Evolutionary conservation across 306 rosid genomes (phyloP).

Genomic region (Casuarina equisetifolia): DNA sequence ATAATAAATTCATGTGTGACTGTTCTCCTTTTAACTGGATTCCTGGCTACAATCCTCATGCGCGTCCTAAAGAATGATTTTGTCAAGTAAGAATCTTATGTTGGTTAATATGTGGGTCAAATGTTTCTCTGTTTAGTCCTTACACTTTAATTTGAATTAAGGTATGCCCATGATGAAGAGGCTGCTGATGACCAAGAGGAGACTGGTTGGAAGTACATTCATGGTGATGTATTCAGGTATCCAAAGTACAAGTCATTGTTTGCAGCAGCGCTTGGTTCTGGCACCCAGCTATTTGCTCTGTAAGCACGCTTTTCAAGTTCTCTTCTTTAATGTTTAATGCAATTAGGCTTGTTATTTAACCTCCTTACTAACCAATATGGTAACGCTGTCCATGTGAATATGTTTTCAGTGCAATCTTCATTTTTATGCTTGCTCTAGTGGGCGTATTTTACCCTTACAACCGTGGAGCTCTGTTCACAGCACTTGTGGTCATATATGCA

Average conservation of each 20-base stretch:
- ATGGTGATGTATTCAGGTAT: slow-evolving; percentile 59
- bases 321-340: neutral
- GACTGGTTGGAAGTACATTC: slow-evolving; percentile 65
- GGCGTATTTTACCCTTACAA: slow-evolving; percentile 57
- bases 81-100: slow-evolving; percentile 39
- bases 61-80: slow-evolving; percentile 51
- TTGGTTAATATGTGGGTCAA: slow-evolving; percentile 12
- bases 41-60: slow-evolving; percentile 53
- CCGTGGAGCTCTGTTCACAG: slow-evolving; percentile 53
- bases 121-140: neutral
- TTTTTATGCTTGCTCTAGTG: slow-evolving; percentile 51
- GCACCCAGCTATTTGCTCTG: slow-evolving; percentile 60
- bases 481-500: slow-evolving; percentile 46
- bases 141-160: slow-evolving; percentile 17
- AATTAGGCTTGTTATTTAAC: neutral
- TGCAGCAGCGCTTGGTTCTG: slow-evolving; percentile 65
- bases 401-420: slow-evolving; percentile 46
- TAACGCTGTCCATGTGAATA: slow-evolving; percentile 18
- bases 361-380: slow-evolving; percentile 17
- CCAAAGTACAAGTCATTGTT: slow-evolving; percentile 50
- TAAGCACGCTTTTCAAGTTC: slow-evolving; percentile 30
- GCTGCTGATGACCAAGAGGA: slow-evolving; percentile 57
- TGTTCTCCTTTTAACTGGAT: slow-evolving; percentile 48
- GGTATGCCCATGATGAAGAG: slow-evolving; percentile 57
- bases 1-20: slow-evolving; percentile 47